Conservation (phyloP, 495 filamentous ascomycete genomes). For the Podospora pseudoanserina region DNA sequence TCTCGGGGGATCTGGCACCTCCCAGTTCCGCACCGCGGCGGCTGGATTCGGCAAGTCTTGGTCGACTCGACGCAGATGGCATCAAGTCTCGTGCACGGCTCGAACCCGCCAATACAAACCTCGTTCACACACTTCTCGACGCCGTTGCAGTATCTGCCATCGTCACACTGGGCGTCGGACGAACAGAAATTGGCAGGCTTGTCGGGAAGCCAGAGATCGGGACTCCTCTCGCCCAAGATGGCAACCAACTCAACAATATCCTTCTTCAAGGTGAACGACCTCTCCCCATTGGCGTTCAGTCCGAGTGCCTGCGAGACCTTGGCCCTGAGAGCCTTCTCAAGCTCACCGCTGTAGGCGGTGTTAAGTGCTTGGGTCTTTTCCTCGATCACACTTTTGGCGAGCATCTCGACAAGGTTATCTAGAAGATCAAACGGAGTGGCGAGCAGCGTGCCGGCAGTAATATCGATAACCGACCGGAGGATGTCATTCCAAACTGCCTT, state of each 20-base stretch:
- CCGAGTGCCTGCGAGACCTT: slow-evolving; percentile 11
- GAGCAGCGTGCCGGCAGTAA: slow-evolving; percentile 13
- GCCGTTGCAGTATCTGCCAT: slow-evolving; percentile 16
- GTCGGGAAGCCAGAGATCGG: slow-evolving; percentile 16
- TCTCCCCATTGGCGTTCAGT: slow-evolving; percentile 19
- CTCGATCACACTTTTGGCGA: slow-evolving; percentile 14
- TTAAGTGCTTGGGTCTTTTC: slow-evolving; percentile 15
- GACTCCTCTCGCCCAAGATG: slow-evolving; percentile 7
- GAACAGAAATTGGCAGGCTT: slow-evolving; percentile 18
- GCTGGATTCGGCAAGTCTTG: slow-evolving; percentile 9
- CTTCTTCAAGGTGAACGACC: slow-evolving; percentile 17
- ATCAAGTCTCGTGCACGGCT: slow-evolving; percentile 4
- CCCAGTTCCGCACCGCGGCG: not conserved
- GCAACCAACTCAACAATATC: slow-evolving; percentile 17
- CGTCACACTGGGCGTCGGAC: slow-evolving; percentile 14
- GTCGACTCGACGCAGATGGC: slow-evolving; percentile 12
- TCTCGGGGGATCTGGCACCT: not conserved
- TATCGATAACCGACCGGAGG: slow-evolving; percentile 13
- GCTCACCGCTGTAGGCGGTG: slow-evolving; percentile 13
- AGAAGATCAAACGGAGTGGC: slow-evolving; percentile 17
- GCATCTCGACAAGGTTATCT: slow-evolving; percentile 18
- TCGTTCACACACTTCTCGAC: slow-evolving; percentile 20
- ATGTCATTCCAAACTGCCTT: slow-evolving; percentile 17
- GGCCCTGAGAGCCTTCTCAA: slow-evolving; percentile 15
- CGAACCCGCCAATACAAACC: slow-evolving; percentile 6